Evolutionary conservation across 116 monocot species (phyloP), one percentile per base, ranked within the genome.

Genomic region (Posidonia oceanica): DNA sequence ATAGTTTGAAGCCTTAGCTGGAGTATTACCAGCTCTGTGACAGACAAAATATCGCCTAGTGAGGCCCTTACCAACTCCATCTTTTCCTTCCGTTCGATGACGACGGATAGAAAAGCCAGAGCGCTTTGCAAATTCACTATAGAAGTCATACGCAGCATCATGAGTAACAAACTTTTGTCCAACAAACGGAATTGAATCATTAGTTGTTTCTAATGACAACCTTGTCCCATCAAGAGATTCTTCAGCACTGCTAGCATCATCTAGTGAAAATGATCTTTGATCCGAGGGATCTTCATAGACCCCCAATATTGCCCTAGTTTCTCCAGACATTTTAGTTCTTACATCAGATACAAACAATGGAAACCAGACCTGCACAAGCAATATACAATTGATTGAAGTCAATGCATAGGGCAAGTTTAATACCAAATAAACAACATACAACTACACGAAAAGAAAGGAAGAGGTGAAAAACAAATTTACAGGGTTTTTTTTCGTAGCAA

Each of bases 1-100:
- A 67, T 84, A 78, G 67, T 36, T 80, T 36, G 77, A 61, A 56
- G 71, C 75, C 57, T 93, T 93, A 20, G 70, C 44, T 65, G 89
- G 93, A 61, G 89, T 86, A 71, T 86, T 89, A 6, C 93, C 89
- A 59, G 93, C 93, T 69, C 93, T 84, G 69, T 93, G 93, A 61
- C 93, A 93, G 51, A 93, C 93, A 71, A 93, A 88, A 44, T 93
- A 93, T 15, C 86, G 78, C 36, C 93, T 80, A 20, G 80, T 93
- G 6, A 89, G 84, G 36, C 93, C 93, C 51, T 79, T 88, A 14
- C 93, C 89, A 36, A 88, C 78, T 58, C 93, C 86, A 67, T 88
- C 89, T 74, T 88, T 93, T 15, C 92, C 88, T 76, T 93, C 93
- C 12, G 93, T 86, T 54, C 89, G 72, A 74, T 89, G 93, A 11